Evolutionary conservation across 1,139 yeast genomes (phyloP).

Genomic region (Yamadazyma oceani): DNA sequence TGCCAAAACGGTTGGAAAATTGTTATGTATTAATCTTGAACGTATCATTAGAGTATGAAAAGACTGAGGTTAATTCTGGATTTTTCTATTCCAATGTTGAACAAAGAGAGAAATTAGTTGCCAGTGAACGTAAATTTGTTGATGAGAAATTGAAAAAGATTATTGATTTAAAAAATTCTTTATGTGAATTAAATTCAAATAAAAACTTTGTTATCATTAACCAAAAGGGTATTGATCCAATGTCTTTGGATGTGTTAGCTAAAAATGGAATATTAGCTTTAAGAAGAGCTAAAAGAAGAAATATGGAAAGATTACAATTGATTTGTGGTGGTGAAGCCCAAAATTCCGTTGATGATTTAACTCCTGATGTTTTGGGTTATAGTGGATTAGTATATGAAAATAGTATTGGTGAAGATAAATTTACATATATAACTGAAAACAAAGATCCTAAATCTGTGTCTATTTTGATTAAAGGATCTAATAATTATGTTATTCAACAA

Average conservation of each 20-base stretch:
- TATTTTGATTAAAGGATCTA: conserved; percentile 89
- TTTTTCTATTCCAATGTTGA: conserved; percentile 94
- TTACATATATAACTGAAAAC: conserved; percentile 92
- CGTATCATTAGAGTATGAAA: conserved; percentile 94
- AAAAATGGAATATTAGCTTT: conserved; percentile 90
- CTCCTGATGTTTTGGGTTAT: conserved; percentile 82
- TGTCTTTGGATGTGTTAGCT: conserved; percentile 93
- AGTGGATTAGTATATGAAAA: conserved; percentile 93
- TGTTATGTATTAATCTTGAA: conserved; percentile 85
- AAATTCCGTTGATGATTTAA: conserved; percentile 91
- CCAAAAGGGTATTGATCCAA: conserved; percentile 98
- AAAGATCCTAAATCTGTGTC: conserved; percentile 91
- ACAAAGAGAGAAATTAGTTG: conserved; percentile 93
- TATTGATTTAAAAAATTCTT: conserved; percentile 88
- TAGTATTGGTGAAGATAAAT: conserved; percentile 94
- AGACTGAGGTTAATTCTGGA: conserved; percentile 96
- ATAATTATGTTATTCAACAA: conserved; percentile 83
- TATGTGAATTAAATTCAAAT: conserved; percentile 72
- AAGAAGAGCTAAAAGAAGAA: conserved; percentile 97
- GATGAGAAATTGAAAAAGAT: conserved; percentile 92
- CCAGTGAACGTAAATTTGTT: conserved; percentile 90
- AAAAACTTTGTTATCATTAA: conserved; percentile 92
- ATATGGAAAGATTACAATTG: conserved; percentile 96
- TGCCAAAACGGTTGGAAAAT: conserved; percentile 87
- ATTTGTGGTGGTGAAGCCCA: conserved; percentile 98